Conservation (phyloP, 2,329 filamentous ascomycete species). For the Ambrosiella beaveri region DNA sequence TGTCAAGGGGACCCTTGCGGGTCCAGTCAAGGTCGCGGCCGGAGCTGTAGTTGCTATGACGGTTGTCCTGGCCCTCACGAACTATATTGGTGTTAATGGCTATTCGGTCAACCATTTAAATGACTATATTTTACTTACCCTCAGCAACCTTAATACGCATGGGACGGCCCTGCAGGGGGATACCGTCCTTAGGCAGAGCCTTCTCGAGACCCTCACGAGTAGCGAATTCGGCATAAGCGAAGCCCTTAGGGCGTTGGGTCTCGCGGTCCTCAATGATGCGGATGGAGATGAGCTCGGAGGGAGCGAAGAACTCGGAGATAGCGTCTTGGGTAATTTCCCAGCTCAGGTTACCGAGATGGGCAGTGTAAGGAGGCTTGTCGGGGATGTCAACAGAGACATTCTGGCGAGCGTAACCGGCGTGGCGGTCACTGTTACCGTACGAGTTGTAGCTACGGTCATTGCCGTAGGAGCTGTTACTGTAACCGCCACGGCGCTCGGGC, state of each 20-base stretch:
- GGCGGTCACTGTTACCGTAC: conserved; percentile 19
- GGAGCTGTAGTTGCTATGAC: conserved; percentile 31
- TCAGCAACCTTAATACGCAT: conserved; percentile 93
- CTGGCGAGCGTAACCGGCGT: conserved; percentile 35
- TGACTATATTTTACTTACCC: conserved; percentile 44
- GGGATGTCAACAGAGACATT: conserved; percentile 58
- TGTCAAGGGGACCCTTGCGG: conserved; percentile 75
- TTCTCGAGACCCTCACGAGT: conserved; percentile 79
- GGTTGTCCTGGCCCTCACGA: conserved; percentile 1
- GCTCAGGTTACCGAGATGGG: conserved; percentile 88
- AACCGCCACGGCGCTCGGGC: conserved; percentile 26
- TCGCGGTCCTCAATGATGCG: conserved; percentile 95
- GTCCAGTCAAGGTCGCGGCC: conserved; percentile 82
- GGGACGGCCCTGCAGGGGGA: conserved; percentile 69
- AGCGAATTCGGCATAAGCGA: conserved; percentile 91
- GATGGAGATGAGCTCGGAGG: conserved; percentile 74
- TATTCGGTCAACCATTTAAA: neutral
- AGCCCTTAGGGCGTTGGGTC: conserved; percentile 87
- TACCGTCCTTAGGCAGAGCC: conserved; percentile 67
- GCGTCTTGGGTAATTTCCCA: conserved; percentile 80
- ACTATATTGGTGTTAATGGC: neutral
- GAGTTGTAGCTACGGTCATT: conserved; percentile 22
- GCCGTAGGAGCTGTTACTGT: conserved; percentile 17
- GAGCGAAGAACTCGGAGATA: conserved; percentile 70
- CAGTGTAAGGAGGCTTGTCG: conserved; percentile 83